These are phyloP conservation scores for Selaginella moellendorffii DNA, from an alignment of 75 land plant species.

Conservation along the genomic window DNA sequence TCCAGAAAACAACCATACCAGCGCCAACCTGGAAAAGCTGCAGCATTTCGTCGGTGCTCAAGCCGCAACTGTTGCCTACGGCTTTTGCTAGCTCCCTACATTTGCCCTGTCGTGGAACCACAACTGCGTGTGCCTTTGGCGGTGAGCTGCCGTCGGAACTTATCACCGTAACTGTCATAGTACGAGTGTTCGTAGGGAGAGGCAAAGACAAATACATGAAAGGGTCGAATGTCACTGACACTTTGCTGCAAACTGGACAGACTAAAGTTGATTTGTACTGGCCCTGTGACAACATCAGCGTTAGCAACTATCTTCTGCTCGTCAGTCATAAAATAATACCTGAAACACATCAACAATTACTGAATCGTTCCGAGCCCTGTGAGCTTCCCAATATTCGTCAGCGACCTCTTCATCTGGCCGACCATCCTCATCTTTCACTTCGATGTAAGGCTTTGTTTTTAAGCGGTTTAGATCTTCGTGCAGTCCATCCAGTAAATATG, in stretches of 20 bases:
- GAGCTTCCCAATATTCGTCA: conserved; percentile 2
- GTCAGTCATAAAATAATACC: too few relatives aligned
- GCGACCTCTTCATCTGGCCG: conserved; percentile 10
- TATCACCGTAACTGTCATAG: conserved; percentile 1
- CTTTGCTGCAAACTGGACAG: conserved; percentile 4
- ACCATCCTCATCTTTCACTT: conserved; percentile 7
- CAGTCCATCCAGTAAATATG: conserved; percentile 3
- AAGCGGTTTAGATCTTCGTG: conserved; percentile 7
- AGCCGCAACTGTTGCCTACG: not conserved
- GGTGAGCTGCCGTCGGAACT: not conserved
- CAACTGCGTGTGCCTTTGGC: not conserved
- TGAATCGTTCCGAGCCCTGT: conserved; percentile 6
- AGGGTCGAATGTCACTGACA: conserved; percentile 5
- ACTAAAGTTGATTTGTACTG: conserved; percentile 11
- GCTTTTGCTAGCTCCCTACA: conserved; percentile 3
- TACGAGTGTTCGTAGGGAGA: conserved; percentile 3
- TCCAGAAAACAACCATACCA: not conserved
- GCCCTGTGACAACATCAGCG: not conserved
- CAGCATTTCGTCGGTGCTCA: not conserved
- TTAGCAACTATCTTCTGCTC: too few relatives aligned
- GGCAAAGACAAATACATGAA: conserved; percentile 8
- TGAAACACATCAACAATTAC: conserved; percentile 3
- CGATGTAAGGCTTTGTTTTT: conserved; percentile 4
- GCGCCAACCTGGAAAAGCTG: not conserved
- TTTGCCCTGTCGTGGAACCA: not conserved